Evolutionary conservation across 2,329 filamentous ascomycete species (phyloP).

Genomic region (Ceratocystis harringtonii): DNA sequence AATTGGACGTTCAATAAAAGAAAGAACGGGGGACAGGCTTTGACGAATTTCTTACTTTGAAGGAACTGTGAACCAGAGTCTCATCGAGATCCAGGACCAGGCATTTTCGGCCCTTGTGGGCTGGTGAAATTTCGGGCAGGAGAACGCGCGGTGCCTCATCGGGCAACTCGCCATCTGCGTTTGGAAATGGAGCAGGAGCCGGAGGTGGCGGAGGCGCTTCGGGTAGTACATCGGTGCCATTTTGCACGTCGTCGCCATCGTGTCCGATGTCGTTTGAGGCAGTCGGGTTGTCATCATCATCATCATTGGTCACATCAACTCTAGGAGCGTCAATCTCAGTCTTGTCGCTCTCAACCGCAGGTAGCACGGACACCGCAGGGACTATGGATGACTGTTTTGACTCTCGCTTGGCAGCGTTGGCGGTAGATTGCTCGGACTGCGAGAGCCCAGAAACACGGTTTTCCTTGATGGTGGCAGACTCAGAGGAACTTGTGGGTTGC

Average conservation of each 20-base stretch:
- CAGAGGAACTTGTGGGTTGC: conserved; percentile 24
- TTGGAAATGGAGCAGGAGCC: conserved; percentile 19
- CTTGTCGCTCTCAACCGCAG: conserved; percentile 27
- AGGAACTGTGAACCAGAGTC: conserved; percentile 94
- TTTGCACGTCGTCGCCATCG: conserved; percentile 23
- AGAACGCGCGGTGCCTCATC: conserved; percentile 42
- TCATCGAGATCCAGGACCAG: conserved; percentile 91
- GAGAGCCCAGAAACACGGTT: conserved; percentile 34
- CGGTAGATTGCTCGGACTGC: conserved; percentile 32
- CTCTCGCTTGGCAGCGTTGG: conserved; percentile 29
- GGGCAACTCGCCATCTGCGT: conserved; percentile 4
- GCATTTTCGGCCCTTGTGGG: conserved; percentile 79
- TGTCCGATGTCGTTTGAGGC: conserved; percentile 29
- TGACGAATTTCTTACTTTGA: conserved; percentile 54
- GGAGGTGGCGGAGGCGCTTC: conserved; percentile 28
- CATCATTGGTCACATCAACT: conserved; percentile 45
- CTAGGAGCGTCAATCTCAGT: conserved; percentile 30
- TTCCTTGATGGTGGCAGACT: conserved; percentile 27
- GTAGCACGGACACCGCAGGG: conserved; percentile 22
- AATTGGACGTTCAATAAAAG: conserved; percentile 11
- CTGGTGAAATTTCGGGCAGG: conserved; percentile 64
- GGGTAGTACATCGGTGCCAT: conserved; percentile 17
- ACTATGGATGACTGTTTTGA: conserved; percentile 31
- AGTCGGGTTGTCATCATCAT: conserved; percentile 39
- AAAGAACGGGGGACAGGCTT: neutral